A percentile compares a stretch with the other conserved stretches of the same genome.
Conservation (phyloP, 2,329 filamentous ascomycete genomes). For the Aspergillus piperis region DNA sequence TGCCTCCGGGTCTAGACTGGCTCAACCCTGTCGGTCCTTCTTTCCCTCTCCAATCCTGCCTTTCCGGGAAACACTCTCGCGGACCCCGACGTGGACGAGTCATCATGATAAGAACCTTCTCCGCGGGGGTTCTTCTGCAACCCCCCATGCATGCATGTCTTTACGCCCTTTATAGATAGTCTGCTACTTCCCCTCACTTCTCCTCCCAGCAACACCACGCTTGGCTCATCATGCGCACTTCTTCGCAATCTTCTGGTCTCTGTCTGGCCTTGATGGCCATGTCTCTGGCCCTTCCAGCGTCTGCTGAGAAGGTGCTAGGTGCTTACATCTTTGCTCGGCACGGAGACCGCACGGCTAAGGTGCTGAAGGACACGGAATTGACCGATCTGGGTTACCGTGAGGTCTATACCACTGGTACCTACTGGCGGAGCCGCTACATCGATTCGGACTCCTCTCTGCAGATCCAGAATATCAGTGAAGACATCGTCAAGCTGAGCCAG, state of each 20-base stretch:
- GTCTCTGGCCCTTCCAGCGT: constrained; percentile 26
- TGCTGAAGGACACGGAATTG: constrained; percentile 68
- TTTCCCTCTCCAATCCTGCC: background rate
- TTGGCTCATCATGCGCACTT: constrained; percentile 28
- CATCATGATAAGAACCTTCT: constrained; percentile 14
- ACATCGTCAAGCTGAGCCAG: constrained; percentile 69
- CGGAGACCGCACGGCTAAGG: constrained; percentile 83
- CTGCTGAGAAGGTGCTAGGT: constrained; percentile 71
- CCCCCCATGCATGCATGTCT: background rate
- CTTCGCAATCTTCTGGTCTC: constrained; percentile 24
- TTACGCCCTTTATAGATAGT: background rate
- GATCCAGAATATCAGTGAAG: constrained; percentile 66
- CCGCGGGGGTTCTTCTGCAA: background rate
- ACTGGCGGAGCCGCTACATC: constrained; percentile 78
- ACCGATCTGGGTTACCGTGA: constrained; percentile 79
- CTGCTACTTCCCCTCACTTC: background rate
- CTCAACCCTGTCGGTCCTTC: too few relatives aligned
- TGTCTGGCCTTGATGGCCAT: constrained; percentile 30
- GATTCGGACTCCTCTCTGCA: constrained; percentile 57
- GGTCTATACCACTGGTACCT: constrained; percentile 70
- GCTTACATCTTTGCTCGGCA: constrained; percentile 88
- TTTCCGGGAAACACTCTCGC: background rate
- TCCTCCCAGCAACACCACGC: background rate
- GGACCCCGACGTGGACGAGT: constrained; percentile 8
- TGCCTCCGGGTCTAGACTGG: background rate